These are phyloP conservation scores for Saprolegnia diclina DNA, from an alignment of 352 stramenopile genomes.

Conservation along the genomic window DNA sequence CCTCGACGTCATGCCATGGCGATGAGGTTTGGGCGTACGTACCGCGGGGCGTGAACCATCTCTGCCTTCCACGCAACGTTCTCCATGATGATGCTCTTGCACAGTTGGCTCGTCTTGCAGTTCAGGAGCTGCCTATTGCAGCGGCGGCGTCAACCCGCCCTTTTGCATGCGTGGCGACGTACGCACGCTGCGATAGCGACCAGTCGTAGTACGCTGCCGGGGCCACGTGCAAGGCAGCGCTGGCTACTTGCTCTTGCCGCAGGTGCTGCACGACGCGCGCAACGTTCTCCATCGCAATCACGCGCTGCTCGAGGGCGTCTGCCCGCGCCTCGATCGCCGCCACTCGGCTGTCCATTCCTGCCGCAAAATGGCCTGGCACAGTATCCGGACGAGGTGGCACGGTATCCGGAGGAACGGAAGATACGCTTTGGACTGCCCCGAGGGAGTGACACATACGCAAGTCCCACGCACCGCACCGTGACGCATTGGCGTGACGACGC, in stretches of 20 bases:
- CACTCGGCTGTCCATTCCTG: not conserved
- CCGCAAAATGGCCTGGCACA: too few relatives aligned
- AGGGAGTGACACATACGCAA: too few relatives aligned
- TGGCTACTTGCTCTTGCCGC: constrained; percentile 40
- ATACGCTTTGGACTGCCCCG: too few relatives aligned
- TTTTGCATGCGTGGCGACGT: not conserved
- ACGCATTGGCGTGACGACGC: too few relatives aligned
- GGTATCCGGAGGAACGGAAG: too few relatives aligned
- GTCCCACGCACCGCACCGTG: too few relatives aligned
- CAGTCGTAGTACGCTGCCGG: constrained; percentile 73
- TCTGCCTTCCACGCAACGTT: constrained; percentile 70
- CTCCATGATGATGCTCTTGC: constrained; percentile 88
- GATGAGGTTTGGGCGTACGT: not conserved
- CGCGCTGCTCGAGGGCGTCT: constrained; percentile 36
- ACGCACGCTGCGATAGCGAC: constrained; percentile 58
- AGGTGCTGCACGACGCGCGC: constrained; percentile 45
- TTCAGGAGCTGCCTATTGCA: constrained; percentile 48
- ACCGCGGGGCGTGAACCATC: constrained; percentile 50
- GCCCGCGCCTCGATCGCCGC: constrained; percentile 35
- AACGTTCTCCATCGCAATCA: constrained; percentile 52
- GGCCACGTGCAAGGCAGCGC: constrained; percentile 58
- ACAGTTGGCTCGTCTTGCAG: constrained; percentile 63
- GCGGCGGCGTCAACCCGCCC: constrained; percentile 5
- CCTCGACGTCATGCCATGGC: not conserved
- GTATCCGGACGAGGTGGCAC: not conserved